Evolutionary conservation across 2,329 filamentous ascomycete species (phyloP).

Genomic region (Fusarium sp.): DNA sequence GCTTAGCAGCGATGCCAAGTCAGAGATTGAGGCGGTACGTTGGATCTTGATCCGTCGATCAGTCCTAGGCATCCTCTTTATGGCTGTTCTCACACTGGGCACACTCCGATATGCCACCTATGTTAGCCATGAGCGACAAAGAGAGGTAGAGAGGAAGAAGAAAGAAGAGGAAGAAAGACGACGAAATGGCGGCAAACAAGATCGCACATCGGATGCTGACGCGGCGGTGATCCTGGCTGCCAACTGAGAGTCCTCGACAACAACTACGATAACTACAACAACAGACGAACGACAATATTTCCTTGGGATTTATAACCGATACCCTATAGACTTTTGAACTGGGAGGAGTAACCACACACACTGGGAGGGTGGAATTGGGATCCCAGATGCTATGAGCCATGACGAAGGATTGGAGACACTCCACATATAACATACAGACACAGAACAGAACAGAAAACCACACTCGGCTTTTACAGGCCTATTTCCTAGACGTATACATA

Average conservation of each 20-base stretch:
- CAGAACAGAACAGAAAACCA: constrained; percentile 2
- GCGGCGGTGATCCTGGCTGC: constrained; percentile 66
- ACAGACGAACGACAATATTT: constrained; percentile 29
- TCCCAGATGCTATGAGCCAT: constrained; percentile 21
- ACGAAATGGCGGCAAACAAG: constrained; percentile 55
- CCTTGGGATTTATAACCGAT: constrained; percentile 38
- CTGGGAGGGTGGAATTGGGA: neutral
- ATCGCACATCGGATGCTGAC: constrained; percentile 58
- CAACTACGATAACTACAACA: constrained; percentile 7
- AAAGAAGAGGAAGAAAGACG: constrained; percentile 55
- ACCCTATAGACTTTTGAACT: constrained; percentile 42
- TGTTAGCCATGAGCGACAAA: constrained; percentile 58
- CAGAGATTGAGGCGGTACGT: constrained; percentile 86
- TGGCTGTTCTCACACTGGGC: constrained; percentile 67
- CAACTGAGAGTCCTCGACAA: constrained; percentile 50
- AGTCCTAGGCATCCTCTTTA: constrained; percentile 70
- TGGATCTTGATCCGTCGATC: constrained; percentile 79
- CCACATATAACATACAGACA: constrained; percentile 5
- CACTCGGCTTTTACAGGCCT: constrained; percentile 22
- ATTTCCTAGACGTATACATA: constrained; percentile 33
- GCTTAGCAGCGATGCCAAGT: constrained; percentile 88
- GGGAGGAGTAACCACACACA: constrained; percentile 26
- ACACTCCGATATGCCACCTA: constrained; percentile 68
- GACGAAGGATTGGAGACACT: constrained; percentile 10
- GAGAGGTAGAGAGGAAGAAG: constrained; percentile 54